Evolutionary conservation across 257 asterid genomes (phyloP).

Genomic region (Fraxinus pennsylvanica): DNA sequence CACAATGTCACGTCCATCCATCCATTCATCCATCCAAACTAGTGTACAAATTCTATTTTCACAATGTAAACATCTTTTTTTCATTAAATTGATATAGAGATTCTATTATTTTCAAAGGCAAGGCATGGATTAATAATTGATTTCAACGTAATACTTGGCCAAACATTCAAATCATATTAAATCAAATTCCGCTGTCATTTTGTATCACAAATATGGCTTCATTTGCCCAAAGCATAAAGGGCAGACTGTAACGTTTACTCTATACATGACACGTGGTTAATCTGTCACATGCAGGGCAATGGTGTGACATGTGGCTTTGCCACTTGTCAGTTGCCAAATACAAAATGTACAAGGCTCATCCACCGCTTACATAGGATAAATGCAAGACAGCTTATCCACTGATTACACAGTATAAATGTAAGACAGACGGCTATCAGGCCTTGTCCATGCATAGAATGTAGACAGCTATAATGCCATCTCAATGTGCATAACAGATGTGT

Average conservation of each 20-base stretch:
- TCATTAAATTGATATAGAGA: background rate
- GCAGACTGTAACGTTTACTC: background rate
- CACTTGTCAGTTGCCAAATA: background rate
- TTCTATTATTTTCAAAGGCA: background rate
- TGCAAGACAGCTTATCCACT: background rate
- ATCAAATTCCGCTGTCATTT: background rate
- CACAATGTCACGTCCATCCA: background rate
- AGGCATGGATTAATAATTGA: background rate
- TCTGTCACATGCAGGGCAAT: background rate
- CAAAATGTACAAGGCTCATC: background rate
- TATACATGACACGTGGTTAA: slow-evolving; percentile 7
- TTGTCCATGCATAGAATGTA: background rate
- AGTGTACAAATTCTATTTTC: background rate
- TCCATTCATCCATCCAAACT: background rate
- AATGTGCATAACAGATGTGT: background rate
- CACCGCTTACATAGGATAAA: background rate
- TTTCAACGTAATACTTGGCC: background rate
- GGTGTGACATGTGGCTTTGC: background rate
- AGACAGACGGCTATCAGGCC: background rate
- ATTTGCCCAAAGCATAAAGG: background rate
- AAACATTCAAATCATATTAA: background rate
- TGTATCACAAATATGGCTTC: background rate
- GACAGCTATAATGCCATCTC: background rate
- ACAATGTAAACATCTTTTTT: background rate
- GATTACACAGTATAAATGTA: background rate